Evolutionary conservation across 169 alveolate species (phyloP), one percentile per base, ranked within the genome.

Genomic region (Eimeria praecox): DNA sequence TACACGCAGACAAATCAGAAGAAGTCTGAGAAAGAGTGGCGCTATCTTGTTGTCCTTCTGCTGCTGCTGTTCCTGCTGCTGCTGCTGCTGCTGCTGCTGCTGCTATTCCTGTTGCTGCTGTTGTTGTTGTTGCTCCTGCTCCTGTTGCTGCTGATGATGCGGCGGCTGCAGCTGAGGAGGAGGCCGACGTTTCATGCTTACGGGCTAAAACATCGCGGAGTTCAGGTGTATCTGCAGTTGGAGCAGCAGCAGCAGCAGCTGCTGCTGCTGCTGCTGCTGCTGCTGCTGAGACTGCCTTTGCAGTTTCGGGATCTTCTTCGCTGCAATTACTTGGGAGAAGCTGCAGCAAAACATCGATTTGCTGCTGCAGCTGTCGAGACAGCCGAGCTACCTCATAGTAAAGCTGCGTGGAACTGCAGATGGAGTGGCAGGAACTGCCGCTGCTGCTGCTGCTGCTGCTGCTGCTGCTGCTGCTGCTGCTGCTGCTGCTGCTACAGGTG

Each of bases 301-400:
- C 75, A n/a, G 71, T 54, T 49, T 82, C 90, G 16, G 90, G 35
- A n/a, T 82, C 90, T n/a, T 52, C 52, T 66, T 40, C 40, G 73
- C 33, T 49, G 75, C 49, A 22, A 16, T 52, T 40, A 49, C 8
- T 40, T 22, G 90, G 90, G 42, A 82, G 73, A 16, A 82, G 90
- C 90, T 14, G 75, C 90, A 82, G 73, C 69, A 82, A 54, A 0
- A 33, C 69, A 33, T 46, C 46, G 46, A 82, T 82, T 27, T 82
- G 54, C 73, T 54, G 90, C 90, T 82, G 90, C 90, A 82, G 90
- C 90, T 82, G 75, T 75, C 52, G 46, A 54, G 90, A 82, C 69
- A 82, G 49, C 46, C 73, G 71, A 46, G 90, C 90, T 14, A 82
- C 33, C 16, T 82, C 90, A 49, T 42, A 2, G 33, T 82, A 82